Evolutionary conservation across 306 rosid genomes (phyloP), one percentile per base, ranked within the genome.

Genomic region (Quercus berberidifolia): DNA sequence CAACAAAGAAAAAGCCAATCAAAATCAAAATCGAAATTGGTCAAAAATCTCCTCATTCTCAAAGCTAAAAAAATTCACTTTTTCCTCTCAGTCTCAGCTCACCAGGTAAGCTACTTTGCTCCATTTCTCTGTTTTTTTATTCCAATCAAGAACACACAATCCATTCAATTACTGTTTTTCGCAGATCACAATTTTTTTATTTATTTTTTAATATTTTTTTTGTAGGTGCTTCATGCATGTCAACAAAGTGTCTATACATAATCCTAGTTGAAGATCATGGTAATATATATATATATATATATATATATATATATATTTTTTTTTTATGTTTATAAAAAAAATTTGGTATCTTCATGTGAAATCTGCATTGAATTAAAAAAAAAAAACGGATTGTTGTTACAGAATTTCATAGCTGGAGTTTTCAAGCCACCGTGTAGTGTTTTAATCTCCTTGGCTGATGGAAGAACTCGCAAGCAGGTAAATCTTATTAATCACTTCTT

Each of bases 391-490:
- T 46, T 79, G 71, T 76, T 73, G 65, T 19, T 77, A 78, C 78
- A 81, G 88, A 78, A 85, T 85, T 70, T 81, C 71, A 49, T 85
- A 55, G 69, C 72, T 41, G 85, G 81, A 71, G 81, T 79, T 70
- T 85, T 81, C 83, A 81, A 78, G 35, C 73, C 85, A 1, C 78
- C 88, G 3, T 81, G 83, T 78, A 78, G 70, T 58, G 71, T 81
- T 59, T 81, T 69, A 74, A 81, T 85, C 73, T 55, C 78, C 12
- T 63, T 85, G 1, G 41, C 76, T 43, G 83, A 85, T 23, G 73
- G 69, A 85, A 19, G 46, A 74, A 74, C 76, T 21, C 85, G 82
- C 73, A 81, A 81, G 73, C 58, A 77, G 88, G 85, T 84, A 59
- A 1, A 31, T 14, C 19, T 73, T 30, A 31, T 56, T 31, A 14